A percentile compares a stretch with the other conserved stretches of the same genome.
Evolutionary conservation across 257 asterid species (phyloP).

Genomic region (Plantago elongata): DNA sequence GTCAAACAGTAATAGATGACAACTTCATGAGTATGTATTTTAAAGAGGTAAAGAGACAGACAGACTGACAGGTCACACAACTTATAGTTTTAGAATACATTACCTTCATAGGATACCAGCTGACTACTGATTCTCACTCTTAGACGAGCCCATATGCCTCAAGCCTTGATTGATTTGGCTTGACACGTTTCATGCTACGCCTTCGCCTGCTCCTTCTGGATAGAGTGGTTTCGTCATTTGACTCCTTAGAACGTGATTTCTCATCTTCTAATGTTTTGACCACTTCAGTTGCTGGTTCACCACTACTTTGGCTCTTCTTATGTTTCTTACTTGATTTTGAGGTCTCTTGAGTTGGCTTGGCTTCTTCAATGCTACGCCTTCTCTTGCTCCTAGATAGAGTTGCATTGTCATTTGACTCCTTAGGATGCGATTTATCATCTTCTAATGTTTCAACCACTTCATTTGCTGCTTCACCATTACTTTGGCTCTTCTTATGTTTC

Average conservation of each 20-base stretch:
- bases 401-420: conserved; percentile 27
- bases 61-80: background rate
- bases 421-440: conserved; percentile 21
- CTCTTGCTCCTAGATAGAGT: conserved; percentile 46
- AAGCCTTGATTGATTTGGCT: conserved; percentile 40
- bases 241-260: conserved; percentile 21
- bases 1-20: too few relatives aligned
- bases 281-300: conserved; percentile 23
- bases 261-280: conserved; percentile 24
- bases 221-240: conserved; percentile 24
- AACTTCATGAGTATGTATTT: too few relatives aligned
- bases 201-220: conserved; percentile 50
- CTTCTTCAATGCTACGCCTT: conserved; percentile 11
- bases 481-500: conserved; percentile 22
- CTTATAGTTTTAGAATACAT: background rate
- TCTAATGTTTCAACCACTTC: conserved; percentile 21
- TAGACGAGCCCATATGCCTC: conserved; percentile 58
- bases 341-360: conserved; percentile 2
- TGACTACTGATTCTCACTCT: conserved; percentile 43
- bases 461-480: conserved; percentile 20
- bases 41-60: background rate
- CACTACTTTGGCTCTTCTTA: conserved; percentile 21
- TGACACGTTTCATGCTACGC: conserved; percentile 45
- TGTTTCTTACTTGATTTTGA: conserved; percentile 16
- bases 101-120: conserved; percentile 1